Conservation (phyloP, 2,329 filamentous ascomycete genomes). For the Aspergillus carbonarius region DNA sequence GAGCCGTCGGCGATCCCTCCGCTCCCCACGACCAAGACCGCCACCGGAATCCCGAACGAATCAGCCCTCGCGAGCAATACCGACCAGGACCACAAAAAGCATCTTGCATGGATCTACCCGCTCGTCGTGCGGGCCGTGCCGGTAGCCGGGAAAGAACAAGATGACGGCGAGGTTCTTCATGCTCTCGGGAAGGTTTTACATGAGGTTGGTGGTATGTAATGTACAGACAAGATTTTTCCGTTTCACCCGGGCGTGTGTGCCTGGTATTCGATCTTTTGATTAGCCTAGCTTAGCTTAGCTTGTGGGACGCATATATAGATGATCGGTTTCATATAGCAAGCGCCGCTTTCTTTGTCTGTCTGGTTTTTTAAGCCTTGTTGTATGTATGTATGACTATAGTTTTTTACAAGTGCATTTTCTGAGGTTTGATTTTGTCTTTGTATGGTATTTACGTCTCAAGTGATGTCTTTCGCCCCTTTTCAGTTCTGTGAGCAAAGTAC, state of each 20-base stretch:
- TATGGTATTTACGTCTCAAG: too few species aligned
- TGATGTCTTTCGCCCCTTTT: too few species aligned
- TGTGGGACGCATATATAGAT: background rate
- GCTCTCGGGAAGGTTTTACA: slow-evolving; percentile 62
- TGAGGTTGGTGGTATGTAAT: slow-evolving; percentile 45
- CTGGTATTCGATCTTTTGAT: background rate
- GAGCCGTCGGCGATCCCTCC: slow-evolving; percentile 68
- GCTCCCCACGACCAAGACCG: slow-evolving; percentile 22
- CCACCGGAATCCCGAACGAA: slow-evolving; percentile 23
- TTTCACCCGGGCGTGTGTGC: background rate
- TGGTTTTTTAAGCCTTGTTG: background rate
- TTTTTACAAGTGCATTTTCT: too few species aligned
- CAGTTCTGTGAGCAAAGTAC: background rate
- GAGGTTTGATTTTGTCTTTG: too few species aligned
- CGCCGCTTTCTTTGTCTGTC: background rate
- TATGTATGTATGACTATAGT: background rate
- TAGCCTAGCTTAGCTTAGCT: too few species aligned
- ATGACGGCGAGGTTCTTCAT: slow-evolving; percentile 39
- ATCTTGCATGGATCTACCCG: slow-evolving; percentile 78
- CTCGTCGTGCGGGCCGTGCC: slow-evolving; percentile 51
- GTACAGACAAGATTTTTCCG: background rate
- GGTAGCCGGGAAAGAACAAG: slow-evolving; percentile 41
- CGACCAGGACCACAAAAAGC: slow-evolving; percentile 58
- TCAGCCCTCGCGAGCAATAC: slow-evolving; percentile 45
- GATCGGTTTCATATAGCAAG: background rate